Evolutionary conservation across 177 flowering plant genomes (phyloP).

Genomic region (Telopea speciosissima): DNA sequence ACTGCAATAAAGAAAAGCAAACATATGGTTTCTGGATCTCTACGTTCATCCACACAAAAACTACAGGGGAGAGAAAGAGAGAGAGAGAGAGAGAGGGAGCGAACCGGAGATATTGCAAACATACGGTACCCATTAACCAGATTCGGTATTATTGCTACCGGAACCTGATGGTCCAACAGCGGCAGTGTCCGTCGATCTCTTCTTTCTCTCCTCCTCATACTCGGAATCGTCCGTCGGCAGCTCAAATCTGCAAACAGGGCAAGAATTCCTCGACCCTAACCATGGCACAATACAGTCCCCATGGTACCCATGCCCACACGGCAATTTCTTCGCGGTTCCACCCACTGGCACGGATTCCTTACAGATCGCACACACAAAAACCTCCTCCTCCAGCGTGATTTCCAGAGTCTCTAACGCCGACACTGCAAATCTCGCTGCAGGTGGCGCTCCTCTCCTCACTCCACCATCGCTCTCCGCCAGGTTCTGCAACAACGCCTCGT

Average conservation of each 20-base stretch:
- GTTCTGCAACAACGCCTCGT: conserved; percentile 65
- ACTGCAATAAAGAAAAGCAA: neutral
- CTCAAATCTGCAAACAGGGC: conserved; percentile 84
- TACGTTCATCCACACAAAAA: neutral
- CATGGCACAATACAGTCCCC: conserved; percentile 75
- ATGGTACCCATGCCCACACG: conserved; percentile 83
- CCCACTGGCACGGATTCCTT: conserved; percentile 55
- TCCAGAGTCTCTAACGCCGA: conserved; percentile 31
- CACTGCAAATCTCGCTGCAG: conserved; percentile 58
- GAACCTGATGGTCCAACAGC: conserved; percentile 36
- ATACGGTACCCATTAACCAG: conserved; percentile 12
- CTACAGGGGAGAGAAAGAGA: neutral
- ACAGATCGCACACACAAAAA: conserved; percentile 58
- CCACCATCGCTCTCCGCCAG: conserved; percentile 63
- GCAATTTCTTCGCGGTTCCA: conserved; percentile 54
- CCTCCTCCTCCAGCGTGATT: conserved; percentile 35
- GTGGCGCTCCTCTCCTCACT: conserved; percentile 72
- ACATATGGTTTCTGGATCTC: neutral
- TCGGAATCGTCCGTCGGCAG: conserved; percentile 77
- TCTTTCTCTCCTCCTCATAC: conserved; percentile 67
- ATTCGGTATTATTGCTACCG: conserved; percentile 9
- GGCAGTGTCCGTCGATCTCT: conserved; percentile 20
- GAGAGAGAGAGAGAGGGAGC: too few relatives aligned
- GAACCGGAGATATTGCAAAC: neutral
- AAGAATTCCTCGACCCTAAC: conserved; percentile 71